These are phyloP conservation scores for Pugionium cornutum DNA, from an alignment of 345 rosid genomes.

Conservation along the genomic window DNA sequence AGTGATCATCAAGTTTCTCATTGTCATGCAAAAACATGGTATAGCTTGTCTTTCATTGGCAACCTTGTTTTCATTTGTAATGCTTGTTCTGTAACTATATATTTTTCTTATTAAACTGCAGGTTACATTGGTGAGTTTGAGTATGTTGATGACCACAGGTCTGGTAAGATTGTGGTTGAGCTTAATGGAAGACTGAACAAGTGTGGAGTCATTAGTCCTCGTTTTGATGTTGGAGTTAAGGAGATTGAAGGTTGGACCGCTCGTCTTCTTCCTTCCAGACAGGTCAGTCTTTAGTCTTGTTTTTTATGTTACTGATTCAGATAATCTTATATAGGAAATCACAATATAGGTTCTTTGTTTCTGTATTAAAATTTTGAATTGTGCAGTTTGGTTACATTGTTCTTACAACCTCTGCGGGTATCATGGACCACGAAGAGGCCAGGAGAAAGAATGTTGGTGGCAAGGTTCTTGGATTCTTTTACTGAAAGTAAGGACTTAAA, in stretches of 20 bases:
- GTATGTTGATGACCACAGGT: constrained; percentile 83
- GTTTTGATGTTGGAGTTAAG: constrained; percentile 61
- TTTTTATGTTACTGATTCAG: too few relatives aligned
- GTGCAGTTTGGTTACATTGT: constrained; percentile 74
- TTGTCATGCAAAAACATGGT: constrained; percentile 91
- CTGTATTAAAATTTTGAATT: too few relatives aligned
- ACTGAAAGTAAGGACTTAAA: constrained; percentile 35
- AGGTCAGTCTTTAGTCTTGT: constrained; percentile 44
- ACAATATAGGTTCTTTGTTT: too few relatives aligned
- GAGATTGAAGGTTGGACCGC: constrained; percentile 80
- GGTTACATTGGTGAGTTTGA: constrained; percentile 86
- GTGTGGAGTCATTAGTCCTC: too few relatives aligned
- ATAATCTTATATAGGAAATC: too few relatives aligned
- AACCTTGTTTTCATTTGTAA: not conserved
- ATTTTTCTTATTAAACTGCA: constrained; percentile 21
- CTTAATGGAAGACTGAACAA: constrained; percentile 56
- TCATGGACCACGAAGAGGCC: constrained; percentile 89
- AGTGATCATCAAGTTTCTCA: constrained; percentile 37
- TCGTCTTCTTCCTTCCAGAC: constrained; percentile 71
- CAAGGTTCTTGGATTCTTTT: constrained; percentile 81
- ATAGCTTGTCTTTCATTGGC: not conserved
- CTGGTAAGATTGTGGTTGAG: constrained; percentile 86
- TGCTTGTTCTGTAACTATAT: too few relatives aligned
- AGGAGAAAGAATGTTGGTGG: constrained; percentile 90
- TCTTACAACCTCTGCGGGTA: constrained; percentile 78